Conservation (phyloP, 805 yeast species). For the Cyberlindnera mississippiensis region DNA sequence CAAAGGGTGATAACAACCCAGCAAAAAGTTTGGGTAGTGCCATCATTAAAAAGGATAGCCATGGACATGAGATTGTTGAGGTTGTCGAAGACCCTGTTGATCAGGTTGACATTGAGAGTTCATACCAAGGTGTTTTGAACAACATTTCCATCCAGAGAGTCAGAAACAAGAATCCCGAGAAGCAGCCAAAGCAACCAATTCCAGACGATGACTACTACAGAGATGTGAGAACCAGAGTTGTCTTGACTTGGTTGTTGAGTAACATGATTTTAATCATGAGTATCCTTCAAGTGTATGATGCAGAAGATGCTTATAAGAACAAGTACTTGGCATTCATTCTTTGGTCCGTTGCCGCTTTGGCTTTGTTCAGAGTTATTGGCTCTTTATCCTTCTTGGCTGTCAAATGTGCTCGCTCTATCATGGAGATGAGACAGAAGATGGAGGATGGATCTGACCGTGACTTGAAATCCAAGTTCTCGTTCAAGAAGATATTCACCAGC, state of each 20-base stretch:
- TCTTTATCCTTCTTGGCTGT: slow-evolving; percentile 61
- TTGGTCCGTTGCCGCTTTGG: slow-evolving; percentile 88
- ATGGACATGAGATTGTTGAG: slow-evolving; percentile 75
- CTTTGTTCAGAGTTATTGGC: slow-evolving; percentile 79
- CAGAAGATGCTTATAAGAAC: slow-evolving; percentile 64
- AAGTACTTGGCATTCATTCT: slow-evolving; percentile 77
- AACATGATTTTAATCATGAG: slow-evolving; percentile 83
- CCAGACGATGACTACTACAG: slow-evolving; percentile 81
- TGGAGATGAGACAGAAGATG: slow-evolving; percentile 37
- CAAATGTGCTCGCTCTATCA: slow-evolving; percentile 35
- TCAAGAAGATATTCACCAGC: slow-evolving; percentile 17
- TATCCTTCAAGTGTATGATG: slow-evolving; percentile 74
- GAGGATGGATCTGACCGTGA: slow-evolving; percentile 28
- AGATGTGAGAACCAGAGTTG: slow-evolving; percentile 92
- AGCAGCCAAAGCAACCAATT: slow-evolving; percentile 34
- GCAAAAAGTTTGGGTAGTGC: slow-evolving; percentile 70
- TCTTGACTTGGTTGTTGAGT: slow-evolving; percentile 87
- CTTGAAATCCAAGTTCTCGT: slow-evolving; percentile 14
- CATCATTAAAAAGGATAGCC: slow-evolving; percentile 63
- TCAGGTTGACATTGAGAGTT: slow-evolving; percentile 74
- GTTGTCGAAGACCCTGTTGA: slow-evolving; percentile 69
- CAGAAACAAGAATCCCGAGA: slow-evolving; percentile 48
- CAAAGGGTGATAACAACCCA: slow-evolving; percentile 86
- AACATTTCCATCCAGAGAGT: slow-evolving; percentile 68
- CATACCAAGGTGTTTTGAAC: slow-evolving; percentile 70